Conservation (phyloP, 1,284 basidiomycete species). For the Ceratorhiza oryzae-sativae region DNA sequence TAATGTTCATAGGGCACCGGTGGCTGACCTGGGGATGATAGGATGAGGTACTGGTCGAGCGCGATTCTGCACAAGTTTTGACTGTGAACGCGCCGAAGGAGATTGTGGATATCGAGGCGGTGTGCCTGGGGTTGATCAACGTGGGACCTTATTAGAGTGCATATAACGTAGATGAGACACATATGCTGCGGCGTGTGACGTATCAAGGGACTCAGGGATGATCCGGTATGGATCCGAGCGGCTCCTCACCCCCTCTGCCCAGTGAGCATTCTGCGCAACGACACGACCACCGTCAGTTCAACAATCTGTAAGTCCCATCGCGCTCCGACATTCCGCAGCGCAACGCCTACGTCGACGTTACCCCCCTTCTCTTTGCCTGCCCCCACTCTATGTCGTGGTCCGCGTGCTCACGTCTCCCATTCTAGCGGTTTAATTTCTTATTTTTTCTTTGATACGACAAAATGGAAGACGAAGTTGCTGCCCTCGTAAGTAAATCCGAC, state of each 20-base stretch:
- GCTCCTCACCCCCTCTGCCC: conserved; percentile 35
- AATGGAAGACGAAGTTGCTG: conserved; percentile 48
- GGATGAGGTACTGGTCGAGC: conserved; percentile 81
- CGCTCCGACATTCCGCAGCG: neutral
- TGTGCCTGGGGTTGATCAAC: conserved; percentile 79
- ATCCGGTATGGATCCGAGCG: conserved; percentile 25
- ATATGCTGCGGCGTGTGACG: conserved; percentile 23
- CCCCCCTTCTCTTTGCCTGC: neutral
- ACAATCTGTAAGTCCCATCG: conserved; percentile 7
- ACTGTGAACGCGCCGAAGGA: conserved; percentile 88
- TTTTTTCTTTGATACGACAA: conserved; percentile 29
- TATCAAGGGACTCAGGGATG: neutral
- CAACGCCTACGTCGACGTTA: neutral
- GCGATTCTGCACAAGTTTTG: conserved; percentile 62
- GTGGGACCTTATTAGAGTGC: conserved; percentile 62
- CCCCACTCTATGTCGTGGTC: no score
- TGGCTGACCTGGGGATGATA: conserved; percentile 47
- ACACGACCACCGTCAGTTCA: conserved; percentile 22
- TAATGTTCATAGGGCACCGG: neutral
- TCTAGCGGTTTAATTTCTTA: conserved; percentile 15
- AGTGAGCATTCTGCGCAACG: conserved; percentile 26
- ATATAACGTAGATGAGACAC: neutral
- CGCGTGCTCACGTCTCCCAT: neutral
- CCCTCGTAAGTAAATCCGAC: conserved; percentile 44
- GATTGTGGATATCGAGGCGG: conserved; percentile 85